A percentile compares a stretch with the other conserved stretches of the same genome.
Conservation (phyloP, 495 filamentous ascomycete genomes). For the Neurospora tetraspora region DNA sequence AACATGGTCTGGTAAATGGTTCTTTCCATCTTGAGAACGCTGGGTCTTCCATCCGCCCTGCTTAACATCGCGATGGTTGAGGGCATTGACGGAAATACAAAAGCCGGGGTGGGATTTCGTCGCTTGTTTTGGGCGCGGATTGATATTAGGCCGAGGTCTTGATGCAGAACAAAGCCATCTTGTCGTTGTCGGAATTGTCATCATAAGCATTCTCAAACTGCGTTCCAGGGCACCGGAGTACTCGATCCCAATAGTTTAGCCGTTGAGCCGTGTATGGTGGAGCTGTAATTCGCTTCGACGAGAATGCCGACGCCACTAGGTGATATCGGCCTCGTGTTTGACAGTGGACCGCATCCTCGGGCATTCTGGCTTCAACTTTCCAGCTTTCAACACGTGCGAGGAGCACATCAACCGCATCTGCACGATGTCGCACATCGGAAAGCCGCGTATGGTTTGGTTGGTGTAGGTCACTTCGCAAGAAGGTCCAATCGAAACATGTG, state of each 20-base stretch:
- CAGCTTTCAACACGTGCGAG: background rate
- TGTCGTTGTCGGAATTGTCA: background rate
- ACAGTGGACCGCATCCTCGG: background rate
- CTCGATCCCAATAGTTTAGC: background rate
- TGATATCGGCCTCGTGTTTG: background rate
- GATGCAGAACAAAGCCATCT: background rate
- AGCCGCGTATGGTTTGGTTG: background rate
- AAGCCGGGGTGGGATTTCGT: background rate
- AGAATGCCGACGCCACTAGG: background rate
- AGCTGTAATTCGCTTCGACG: background rate
- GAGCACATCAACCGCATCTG: background rate
- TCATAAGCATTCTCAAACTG: background rate
- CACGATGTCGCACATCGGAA: slow-evolving; percentile 2
- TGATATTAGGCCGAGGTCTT: background rate
- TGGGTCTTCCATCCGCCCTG: background rate
- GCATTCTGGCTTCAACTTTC: background rate
- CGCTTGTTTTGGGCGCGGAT: background rate
- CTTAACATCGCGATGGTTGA: background rate
- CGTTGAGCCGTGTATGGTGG: background rate
- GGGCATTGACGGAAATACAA: background rate
- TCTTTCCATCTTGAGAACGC: background rate
- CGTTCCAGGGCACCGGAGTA: background rate
- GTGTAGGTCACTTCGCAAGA: background rate
- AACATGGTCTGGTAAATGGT: background rate
- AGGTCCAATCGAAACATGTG: background rate